phyloP scores from a whole-genome alignment of 495 filamentous ascomycete species.

The Aspergillus sclerotioniger region DNA sequence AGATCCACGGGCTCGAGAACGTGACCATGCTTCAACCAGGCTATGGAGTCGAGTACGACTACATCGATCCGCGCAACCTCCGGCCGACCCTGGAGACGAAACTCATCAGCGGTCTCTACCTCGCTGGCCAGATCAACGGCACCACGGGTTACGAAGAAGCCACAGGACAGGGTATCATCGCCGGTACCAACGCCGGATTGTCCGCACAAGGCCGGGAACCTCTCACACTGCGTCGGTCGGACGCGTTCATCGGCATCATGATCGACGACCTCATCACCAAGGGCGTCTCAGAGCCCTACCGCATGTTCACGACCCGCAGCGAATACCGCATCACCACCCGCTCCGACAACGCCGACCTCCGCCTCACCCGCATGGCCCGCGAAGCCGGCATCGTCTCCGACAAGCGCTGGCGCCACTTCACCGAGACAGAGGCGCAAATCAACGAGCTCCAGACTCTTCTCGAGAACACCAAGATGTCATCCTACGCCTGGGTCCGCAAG shows the following conservation, averaged over 20 bases:
- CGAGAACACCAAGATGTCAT: slow-evolving; percentile 47
- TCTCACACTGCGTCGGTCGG: slow-evolving; percentile 71
- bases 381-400: slow-evolving; percentile 75
- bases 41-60: slow-evolving; percentile 98
- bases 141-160: slow-evolving; percentile 99
- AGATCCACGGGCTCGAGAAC: slow-evolving; percentile 82
- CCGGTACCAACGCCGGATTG: slow-evolving; percentile 89
- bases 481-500: slow-evolving; percentile 61
- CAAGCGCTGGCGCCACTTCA: slow-evolving; percentile 71
- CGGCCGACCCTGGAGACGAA: slow-evolving; percentile 91
- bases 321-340: slow-evolving; percentile 92
- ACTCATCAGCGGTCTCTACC: slow-evolving; percentile 80
- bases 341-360: slow-evolving; percentile 88
- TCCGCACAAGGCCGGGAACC: slow-evolving; percentile 61
- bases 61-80: slow-evolving; percentile 88
- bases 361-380: slow-evolving; percentile 78
- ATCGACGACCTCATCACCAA: slow-evolving; percentile 98
- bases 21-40: slow-evolving; percentile 93
- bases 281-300: slow-evolving; percentile 93
- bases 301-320: slow-evolving; percentile 96
- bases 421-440: slow-evolving; percentile 59
- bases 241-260: slow-evolving; percentile 98
- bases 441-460: slow-evolving; percentile 62
- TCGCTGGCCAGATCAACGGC: slow-evolving; percentile 97
- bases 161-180: slow-evolving; percentile 87